Base-by-base conservation (phyloP, 306 rosid genomes). In the Sindora glabra region DNA sequence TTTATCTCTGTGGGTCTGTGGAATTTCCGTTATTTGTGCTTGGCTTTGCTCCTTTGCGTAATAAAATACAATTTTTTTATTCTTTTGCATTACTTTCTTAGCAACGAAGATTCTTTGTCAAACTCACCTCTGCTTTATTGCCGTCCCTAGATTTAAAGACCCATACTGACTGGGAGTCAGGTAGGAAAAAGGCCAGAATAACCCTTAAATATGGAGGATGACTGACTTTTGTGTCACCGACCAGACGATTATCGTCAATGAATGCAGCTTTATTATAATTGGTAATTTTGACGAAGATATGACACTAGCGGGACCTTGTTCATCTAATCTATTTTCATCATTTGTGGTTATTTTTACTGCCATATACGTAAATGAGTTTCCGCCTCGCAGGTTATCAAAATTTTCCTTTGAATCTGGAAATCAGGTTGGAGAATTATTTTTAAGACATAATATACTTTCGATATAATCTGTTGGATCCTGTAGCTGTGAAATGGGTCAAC, bases 181-280 rank as follows among this genome's bases (percentile, higher is more conserved):
- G 15, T 39, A 23, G 14, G 27, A 39, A 38, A 3, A 9, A 22
- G 36, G 34, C 8, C 34, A 9, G 34, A 68, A 27, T 40, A 25
- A 24, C 36, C 78, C 40, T 60, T 70, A 75, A 55, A 22, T 65
- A 61, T 63, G 40, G 48, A 63, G 68, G 67, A 69, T 52, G 21
- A 44, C 0, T 62, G 51, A 26, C 86, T 83, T 82, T 80, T 73
- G 72, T 29, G 82, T 68, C 87, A 83, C 83, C 82, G 65, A 50
- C 77, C 73, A 16, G 10, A 8, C 33, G 10, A 13, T 48, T 61
- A 60, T 50, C 34, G 40, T 64, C 62, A 54, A 62, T 48, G 62
- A 16, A 61, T 48, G 25, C 56, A 38, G 50, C 62, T 62, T 76
- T 79, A 15, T 16, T 49, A 15, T 69, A 51, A 69, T 71, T 56